Base-by-base conservation (phyloP, 768 basidiomycete genomes). In the Boletellus ananas region DNA sequence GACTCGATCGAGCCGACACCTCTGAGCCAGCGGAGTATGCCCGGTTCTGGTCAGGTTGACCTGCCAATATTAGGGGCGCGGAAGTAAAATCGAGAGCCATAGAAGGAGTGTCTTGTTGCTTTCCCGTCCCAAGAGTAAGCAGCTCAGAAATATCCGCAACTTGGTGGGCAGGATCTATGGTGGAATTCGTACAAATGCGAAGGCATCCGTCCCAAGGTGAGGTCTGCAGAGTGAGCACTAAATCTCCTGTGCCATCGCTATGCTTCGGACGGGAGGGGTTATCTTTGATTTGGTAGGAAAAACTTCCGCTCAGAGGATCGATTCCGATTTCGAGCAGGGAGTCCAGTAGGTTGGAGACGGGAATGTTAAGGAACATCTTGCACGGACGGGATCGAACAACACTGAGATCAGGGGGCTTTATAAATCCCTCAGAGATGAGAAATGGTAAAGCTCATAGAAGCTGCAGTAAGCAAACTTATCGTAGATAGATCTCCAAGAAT, bases 301-400 rank as follows among this genome's bases (percentile, higher is more conserved):
- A 20, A 10, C 38, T 38, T 14, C 45, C 45, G 45, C 36, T 47
- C 37, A 21, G 27, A 17, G 20, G 45, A 21, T 47, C 45, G 17
- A 47, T 38, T 23, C 37, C 29, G 16, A 47, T 31, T 13, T 37
- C 45, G 18, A 47, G 17, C n/a, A 38, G 27, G 10, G 45, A 47
- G 27, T 20, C 12, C 9, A 47, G 18, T 31, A 47, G 18, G 14
- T 47, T 29, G 8, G 29, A 38, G 36, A 47, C 14, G 14, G 45
- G 45, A 14, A 47, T 47, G 36, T 27, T 20, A 33, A 47, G 45
- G 20, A 47, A 34, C 45, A 47, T 29, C 29, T 47, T n/a, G 17
- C 36, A 37, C 12, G 10, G 29, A 18, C 18, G 36, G 17, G 36
- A 37, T 18, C 10, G 29, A 29, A 29, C 29, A 11, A 29, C 29